Evolutionary conservation across 176 grass and related monocot species (phyloP).

Genomic region (Aegilops bicornis): DNA sequence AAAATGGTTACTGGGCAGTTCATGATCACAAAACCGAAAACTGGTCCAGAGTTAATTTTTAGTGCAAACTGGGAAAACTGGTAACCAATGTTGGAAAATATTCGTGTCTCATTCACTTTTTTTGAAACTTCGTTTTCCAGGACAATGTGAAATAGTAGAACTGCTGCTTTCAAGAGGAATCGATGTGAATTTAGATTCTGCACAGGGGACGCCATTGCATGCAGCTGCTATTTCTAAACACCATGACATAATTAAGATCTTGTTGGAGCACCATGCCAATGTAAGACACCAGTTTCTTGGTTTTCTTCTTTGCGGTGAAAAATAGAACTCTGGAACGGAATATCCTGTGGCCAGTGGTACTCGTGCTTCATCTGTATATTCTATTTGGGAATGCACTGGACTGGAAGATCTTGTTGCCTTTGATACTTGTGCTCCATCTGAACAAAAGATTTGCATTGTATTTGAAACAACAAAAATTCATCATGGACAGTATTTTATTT

Average conservation of each 20-base stretch:
- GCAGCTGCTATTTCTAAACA: background rate
- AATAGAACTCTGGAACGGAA: too few species aligned
- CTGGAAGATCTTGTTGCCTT: background rate
- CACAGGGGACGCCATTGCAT: background rate
- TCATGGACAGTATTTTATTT: background rate
- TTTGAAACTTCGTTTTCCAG: background rate
- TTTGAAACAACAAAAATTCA: background rate
- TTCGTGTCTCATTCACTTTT: too few species aligned
- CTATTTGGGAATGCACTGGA: background rate
- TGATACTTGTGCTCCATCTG: background rate
- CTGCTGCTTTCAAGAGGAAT: constrained; percentile 7
- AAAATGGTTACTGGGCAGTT: background rate
- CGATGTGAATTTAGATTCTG: background rate
- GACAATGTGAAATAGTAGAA: constrained; percentile 4
- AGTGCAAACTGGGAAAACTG: too few species aligned
- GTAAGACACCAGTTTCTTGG: constrained; percentile 5
- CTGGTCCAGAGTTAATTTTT: background rate
- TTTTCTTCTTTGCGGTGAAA: background rate
- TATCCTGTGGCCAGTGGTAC: background rate
- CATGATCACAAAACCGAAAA: background rate
- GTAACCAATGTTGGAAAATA: too few species aligned
- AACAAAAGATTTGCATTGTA: background rate
- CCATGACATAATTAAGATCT: background rate
- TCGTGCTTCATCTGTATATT: background rate
- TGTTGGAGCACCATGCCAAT: background rate